These are phyloP conservation scores for Fusarium foetens DNA, from an alignment of 2,329 filamentous ascomycete genomes.

Conservation along the genomic window DNA sequence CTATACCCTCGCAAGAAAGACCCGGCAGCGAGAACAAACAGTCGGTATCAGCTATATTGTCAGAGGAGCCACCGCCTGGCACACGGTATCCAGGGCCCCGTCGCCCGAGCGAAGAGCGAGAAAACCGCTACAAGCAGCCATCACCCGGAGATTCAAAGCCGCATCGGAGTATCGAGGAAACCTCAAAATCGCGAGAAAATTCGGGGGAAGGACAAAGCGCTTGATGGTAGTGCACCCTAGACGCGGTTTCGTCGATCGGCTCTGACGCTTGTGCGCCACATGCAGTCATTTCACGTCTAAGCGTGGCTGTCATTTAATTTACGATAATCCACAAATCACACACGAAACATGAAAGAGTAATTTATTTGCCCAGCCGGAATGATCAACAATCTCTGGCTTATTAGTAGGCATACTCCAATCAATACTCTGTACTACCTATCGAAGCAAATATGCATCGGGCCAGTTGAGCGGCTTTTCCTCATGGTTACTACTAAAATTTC, in stretches of 20 bases:
- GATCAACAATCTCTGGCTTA: background rate
- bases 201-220: conserved; percentile 30
- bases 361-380: background rate
- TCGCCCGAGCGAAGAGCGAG: conserved; percentile 24
- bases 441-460: background rate
- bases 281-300: background rate
- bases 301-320: conserved; percentile 4
- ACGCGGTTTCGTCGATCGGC: conserved; percentile 30
- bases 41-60: conserved; percentile 50
- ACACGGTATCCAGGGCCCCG: conserved; percentile 24
- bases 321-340: conserved; percentile 9
- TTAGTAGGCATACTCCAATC: conserved; percentile 4
- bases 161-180: conserved; percentile 19
- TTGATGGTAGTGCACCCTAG: conserved; percentile 20
- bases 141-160: conserved; percentile 31
- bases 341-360: background rate
- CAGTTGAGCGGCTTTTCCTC: background rate
- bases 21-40: conserved; percentile 47
- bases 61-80: conserved; percentile 35
- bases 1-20: conserved; percentile 39
- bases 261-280: conserved; percentile 32
- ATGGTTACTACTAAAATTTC: conserved; percentile 7
- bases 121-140: conserved; percentile 20
- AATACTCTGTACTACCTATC: conserved; percentile 8
- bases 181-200: conserved; percentile 26